These are phyloP conservation scores for Nigrospora osmanthi DNA, from an alignment of 2,329 filamentous ascomycete genomes.

Conservation along the genomic window DNA sequence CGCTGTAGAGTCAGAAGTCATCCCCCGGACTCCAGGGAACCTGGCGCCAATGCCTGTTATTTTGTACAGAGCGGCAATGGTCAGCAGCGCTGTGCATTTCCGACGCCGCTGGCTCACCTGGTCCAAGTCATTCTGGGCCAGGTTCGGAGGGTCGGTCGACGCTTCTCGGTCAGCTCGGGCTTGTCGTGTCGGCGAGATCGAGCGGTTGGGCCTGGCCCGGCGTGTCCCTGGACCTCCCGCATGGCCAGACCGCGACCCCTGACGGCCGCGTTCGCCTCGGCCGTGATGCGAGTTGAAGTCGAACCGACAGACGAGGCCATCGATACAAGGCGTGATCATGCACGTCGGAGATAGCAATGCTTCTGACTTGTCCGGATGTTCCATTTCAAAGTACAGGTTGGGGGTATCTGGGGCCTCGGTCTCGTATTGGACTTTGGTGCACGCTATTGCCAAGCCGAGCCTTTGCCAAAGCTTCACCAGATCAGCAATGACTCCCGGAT, in stretches of 20 bases:
- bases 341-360: constrained; percentile 19
- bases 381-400: constrained; percentile 19
- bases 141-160: too few species aligned
- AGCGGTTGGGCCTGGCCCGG: too few species aligned
- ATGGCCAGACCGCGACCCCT: too few species aligned
- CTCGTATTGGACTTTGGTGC: constrained; percentile 13
- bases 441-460: constrained; percentile 15
- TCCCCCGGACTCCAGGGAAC: constrained; percentile 7
- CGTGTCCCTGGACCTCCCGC: too few species aligned
- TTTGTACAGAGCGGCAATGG: constrained; percentile 17
- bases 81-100: constrained; percentile 6
- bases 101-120: constrained; percentile 1
- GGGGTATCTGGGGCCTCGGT: constrained; percentile 10
- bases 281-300: neutral
- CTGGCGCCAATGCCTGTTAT: constrained; percentile 17
- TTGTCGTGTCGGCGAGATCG: too few species aligned
- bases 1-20: constrained; percentile 1
- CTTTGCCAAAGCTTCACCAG: constrained; percentile 15
- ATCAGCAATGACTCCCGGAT: constrained; percentile 5
- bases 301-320: constrained; percentile 11
- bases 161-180: too few species aligned
- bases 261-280: neutral
- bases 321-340: constrained; percentile 14
- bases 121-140: neutral
- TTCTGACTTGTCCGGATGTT: constrained; percentile 20